A percentile compares a stretch with the other conserved stretches of the same genome.
Conservation (phyloP, 768 basidiomycete genomes). For the Lactifluus subvellereus region DNA sequence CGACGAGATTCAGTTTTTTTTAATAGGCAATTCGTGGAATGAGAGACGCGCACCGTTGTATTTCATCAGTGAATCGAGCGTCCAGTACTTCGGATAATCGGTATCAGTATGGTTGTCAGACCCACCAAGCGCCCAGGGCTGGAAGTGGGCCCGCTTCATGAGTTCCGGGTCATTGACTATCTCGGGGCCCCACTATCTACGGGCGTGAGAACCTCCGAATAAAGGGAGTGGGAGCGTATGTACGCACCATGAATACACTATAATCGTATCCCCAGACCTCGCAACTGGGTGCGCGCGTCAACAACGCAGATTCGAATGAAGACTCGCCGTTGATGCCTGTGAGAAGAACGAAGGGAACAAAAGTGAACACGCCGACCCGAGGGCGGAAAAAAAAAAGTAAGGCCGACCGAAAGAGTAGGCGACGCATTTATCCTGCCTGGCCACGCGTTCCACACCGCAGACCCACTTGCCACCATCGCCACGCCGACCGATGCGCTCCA, state of each 20-base stretch:
- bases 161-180: slow-evolving; percentile 32
- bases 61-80: slow-evolving; percentile 57
- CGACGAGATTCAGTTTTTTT: too few relatives aligned
- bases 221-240: neutral
- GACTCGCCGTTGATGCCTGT: slow-evolving; percentile 44
- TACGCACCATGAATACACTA: slow-evolving; percentile 32
- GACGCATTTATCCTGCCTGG: slow-evolving; percentile 16
- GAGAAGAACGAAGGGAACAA: neutral
- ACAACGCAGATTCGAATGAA: slow-evolving; percentile 43
- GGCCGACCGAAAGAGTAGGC: slow-evolving; percentile 45
- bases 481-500: slow-evolving; percentile 42
- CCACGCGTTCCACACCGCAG: slow-evolving; percentile 43
- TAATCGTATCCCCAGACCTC: slow-evolving; percentile 40
- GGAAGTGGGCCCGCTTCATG: slow-evolving; percentile 39
- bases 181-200: slow-evolving; percentile 37
- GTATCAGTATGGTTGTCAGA: slow-evolving; percentile 41
- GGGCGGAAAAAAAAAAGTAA: neutral
- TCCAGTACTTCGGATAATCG: slow-evolving; percentile 52
- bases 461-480: slow-evolving; percentile 53
- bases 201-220: neutral
- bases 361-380: slow-evolving; percentile 27
- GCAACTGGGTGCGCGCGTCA: slow-evolving; percentile 37
- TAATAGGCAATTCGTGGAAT: neutral
- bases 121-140: slow-evolving; percentile 31
- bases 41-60: slow-evolving; percentile 44